Base-by-base conservation (phyloP, 805 yeast genomes). In the Kuraishia ogatae region DNA sequence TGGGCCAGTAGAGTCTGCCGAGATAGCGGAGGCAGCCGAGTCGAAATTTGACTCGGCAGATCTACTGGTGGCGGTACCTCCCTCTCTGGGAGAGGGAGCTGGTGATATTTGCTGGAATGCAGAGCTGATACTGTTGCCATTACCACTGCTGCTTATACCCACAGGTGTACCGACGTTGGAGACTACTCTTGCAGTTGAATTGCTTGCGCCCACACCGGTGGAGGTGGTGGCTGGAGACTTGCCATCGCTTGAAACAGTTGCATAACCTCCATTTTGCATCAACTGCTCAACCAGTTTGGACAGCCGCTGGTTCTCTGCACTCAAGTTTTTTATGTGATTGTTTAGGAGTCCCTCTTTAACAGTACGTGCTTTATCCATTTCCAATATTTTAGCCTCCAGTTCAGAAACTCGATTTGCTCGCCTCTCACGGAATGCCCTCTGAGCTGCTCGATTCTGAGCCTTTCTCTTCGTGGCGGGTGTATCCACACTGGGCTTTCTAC, bases 391-490 rank as follows among this genome's bases (percentile, higher is more conserved):
- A 53, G 78, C 80, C 66, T 89, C 96, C 54, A 92, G 74, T 65
- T 87, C 96, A 56, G 82, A 83, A 7, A 90, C 89, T 53, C 91
- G 72, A 35, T 87, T 87, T 20, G 97, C 96, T 62, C 96, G 74
- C 60, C 97, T 77, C 67, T 90, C 96, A 60, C 97, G 73, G 71
- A 89, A 89, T 1, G 97, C 96, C 56, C 96, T 66, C 73, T 92
- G 96, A 22, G 97, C 96, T n/a, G 94, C 96, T 56, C 97, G 74
- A 66, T 91, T 91, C 68, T 88, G 97, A 2, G 96, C 96, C 69
- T 89, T 89, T 54, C 97, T 73, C 67, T 89, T 88, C 22, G 86
- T 82, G 0, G 92, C 91, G 0, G 96, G 96, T 0, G 92, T 81
- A 60, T 89, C 96, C 3, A 70, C 65, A 57, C 73, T 67, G 20